Evolutionary conservation across 345 rosid genomes (phyloP).

Genomic region (Populus davidiana): DNA sequence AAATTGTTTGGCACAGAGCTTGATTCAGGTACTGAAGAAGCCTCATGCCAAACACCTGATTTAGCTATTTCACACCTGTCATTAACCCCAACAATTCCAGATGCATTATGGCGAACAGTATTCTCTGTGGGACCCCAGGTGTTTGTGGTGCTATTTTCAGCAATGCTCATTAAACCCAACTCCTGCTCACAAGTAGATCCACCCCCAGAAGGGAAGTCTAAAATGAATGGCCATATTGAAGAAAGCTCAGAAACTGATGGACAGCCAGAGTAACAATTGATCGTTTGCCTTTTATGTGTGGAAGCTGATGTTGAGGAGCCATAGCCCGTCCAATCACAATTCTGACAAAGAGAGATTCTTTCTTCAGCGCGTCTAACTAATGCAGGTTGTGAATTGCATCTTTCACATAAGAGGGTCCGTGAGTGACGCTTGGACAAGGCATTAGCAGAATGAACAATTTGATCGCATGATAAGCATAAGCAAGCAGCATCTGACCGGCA

Average conservation of each 20-base stretch:
- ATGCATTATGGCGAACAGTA: constrained; percentile 26
- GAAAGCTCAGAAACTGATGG: constrained; percentile 89
- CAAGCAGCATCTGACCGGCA: constrained; percentile 95
- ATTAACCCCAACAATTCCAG: constrained; percentile 30
- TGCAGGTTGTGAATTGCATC: constrained; percentile 87
- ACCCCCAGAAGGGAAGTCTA: constrained; percentile 43
- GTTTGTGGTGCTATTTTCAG: constrained; percentile 36
- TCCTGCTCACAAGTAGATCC: constrained; percentile 72
- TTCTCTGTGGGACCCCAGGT: constrained; percentile 38
- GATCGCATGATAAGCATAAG: constrained; percentile 90
- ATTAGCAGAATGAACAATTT: constrained; percentile 91
- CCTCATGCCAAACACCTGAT: constrained; percentile 37
- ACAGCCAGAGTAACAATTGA: constrained; percentile 83
- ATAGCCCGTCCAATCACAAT: constrained; percentile 88
- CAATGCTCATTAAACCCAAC: constrained; percentile 82
- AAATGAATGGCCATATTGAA: constrained; percentile 78
- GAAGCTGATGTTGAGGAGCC: constrained; percentile 49
- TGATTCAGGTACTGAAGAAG: constrained; percentile 41
- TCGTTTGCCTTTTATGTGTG: constrained; percentile 67
- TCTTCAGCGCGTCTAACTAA: constrained; percentile 74
- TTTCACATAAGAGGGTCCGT: constrained; percentile 77
- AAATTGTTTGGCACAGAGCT: constrained; percentile 34
- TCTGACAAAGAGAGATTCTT: constrained; percentile 86
- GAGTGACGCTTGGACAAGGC: constrained; percentile 90
- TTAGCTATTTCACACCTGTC: constrained; percentile 23